Conservation (phyloP, 805 yeast genomes). For the Candida xyloterini region DNA sequence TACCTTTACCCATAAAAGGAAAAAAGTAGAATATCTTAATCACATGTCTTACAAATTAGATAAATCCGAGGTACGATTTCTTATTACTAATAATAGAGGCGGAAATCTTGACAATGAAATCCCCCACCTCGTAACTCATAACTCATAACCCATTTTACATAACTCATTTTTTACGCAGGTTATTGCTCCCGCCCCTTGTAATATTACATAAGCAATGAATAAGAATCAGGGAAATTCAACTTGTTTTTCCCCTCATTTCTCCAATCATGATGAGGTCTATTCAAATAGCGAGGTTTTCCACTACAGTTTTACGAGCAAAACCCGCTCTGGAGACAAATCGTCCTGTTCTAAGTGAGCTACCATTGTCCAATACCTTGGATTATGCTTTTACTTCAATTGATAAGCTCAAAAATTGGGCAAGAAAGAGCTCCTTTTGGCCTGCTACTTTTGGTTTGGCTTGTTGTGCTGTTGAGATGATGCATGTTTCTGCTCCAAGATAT, state of each 20-base stretch:
- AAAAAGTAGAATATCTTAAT: neutral
- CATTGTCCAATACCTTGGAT: slow-evolving; percentile 60
- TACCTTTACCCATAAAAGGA: neutral
- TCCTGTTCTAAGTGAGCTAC: slow-evolving; percentile 67
- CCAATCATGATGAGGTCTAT: neutral
- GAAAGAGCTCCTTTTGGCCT: slow-evolving; percentile 92
- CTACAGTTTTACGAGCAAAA: slow-evolving; percentile 3
- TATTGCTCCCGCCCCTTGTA: too few relatives aligned
- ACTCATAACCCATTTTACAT: too few relatives aligned
- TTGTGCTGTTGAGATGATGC: slow-evolving; percentile 96
- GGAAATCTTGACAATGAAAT: too few relatives aligned
- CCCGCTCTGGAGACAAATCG: slow-evolving; percentile 55
- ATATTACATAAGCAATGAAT: too few relatives aligned
- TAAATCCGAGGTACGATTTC: too few relatives aligned
- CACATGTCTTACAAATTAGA: neutral
- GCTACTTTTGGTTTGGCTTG: slow-evolving; percentile 90
- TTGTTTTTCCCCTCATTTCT: slow-evolving; percentile 8
- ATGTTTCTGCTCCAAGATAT: slow-evolving; percentile 83
- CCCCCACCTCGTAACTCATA: too few relatives aligned
- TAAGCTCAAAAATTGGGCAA: slow-evolving; percentile 84
- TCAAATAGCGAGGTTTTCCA: slow-evolving; percentile 7
- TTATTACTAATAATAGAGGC: too few relatives aligned
- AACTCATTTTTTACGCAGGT: too few relatives aligned
- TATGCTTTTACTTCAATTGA: slow-evolving; percentile 81
- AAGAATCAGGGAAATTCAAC: too few relatives aligned